Base-by-base conservation (phyloP, 2,329 filamentous ascomycete genomes). In the Alternaria sp. region DNA sequence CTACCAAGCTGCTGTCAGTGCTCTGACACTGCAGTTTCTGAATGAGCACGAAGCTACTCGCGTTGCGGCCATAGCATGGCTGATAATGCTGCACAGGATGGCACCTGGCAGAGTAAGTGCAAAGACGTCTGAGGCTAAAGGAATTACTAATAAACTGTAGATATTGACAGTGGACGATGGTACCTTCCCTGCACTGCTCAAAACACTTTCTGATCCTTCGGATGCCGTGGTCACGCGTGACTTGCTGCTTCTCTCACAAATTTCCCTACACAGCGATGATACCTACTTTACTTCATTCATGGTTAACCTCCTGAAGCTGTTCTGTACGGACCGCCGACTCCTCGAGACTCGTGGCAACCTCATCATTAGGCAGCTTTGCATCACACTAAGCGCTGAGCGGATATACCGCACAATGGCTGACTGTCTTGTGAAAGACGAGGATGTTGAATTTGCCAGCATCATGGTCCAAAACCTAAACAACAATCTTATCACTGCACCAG, bases 391-490 rank as follows among this genome's bases (percentile, higher is more conserved):
- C 65, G 91, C 95, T 0, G 95, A 99, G 76, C 87, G 93, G 44
- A 99, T 99, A 58, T 99, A 98, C 73, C 88, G 95, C 31, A 98
- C 93, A 2, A 83, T 99, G 63, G 96, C 95, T 26, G 95, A 99
- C 70, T 97, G 95, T 68, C 90, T 99, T 9, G 95, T 98, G 77
- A 96, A 93, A 73, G 95, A 99, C 77, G 95, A 98, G 79, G 95
- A 99, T 74, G 88, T 99, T 40, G 96, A 99, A 76, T 99, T 99
- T 78, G 94, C 95, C 14, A 97, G 94, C 74, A 98, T 99, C 70
- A 99, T 99, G 95, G 93, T 99, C 29, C 95, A 99, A 77, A 98
- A 98, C 71, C 84, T 99, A 51, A 99, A 99, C 80, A 99, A 99
- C 78, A 99, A 99, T 71, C 88, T 99, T 54, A 97, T 99, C 66